These are phyloP conservation scores for Chondrus crispus DNA, from an alignment of 23 red algal genomes.

Conservation along the genomic window DNA sequence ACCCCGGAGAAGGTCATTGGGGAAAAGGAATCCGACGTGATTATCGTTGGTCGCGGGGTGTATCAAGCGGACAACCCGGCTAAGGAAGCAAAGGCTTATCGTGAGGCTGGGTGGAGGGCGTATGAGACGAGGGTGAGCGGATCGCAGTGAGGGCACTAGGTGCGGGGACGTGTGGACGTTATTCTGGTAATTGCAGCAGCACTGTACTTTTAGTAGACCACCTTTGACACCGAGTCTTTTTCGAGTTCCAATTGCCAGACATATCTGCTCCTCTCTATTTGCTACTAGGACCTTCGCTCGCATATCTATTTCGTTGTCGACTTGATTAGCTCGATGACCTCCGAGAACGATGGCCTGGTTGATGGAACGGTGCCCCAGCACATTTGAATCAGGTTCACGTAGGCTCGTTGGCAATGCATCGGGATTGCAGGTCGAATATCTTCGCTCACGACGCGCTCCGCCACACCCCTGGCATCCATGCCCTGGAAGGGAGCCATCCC, in stretches of 20 bases:
- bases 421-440: conserved; percentile 46
- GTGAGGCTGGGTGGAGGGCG: conserved; percentile 76
- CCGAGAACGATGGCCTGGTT: conserved; percentile 42
- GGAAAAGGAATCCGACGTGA: conserved; percentile 64
- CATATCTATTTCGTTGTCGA: conserved; percentile 46
- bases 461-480: conserved; percentile 35
- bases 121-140: conserved; percentile 52
- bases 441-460: conserved; percentile 31
- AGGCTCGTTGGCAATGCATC: conserved; percentile 29
- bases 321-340: conserved; percentile 34
- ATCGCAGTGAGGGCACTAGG: no score
- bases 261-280: no score
- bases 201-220: no score
- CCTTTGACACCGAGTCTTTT: no score
- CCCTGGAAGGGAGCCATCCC: conserved; percentile 45
- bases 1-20: conserved; percentile 78
- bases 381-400: conserved; percentile 52
- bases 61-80: conserved; percentile 70
- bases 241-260: no score
- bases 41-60: conserved; percentile 96
- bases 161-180: no score
- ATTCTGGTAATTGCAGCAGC: no score
- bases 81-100: conserved; percentile 75
- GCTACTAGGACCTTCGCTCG: no score
- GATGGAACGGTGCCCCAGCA: conserved; percentile 58